Base-by-base conservation (phyloP, 2,329 filamentous ascomycete species). In the Myrmaecium sp. region DNA sequence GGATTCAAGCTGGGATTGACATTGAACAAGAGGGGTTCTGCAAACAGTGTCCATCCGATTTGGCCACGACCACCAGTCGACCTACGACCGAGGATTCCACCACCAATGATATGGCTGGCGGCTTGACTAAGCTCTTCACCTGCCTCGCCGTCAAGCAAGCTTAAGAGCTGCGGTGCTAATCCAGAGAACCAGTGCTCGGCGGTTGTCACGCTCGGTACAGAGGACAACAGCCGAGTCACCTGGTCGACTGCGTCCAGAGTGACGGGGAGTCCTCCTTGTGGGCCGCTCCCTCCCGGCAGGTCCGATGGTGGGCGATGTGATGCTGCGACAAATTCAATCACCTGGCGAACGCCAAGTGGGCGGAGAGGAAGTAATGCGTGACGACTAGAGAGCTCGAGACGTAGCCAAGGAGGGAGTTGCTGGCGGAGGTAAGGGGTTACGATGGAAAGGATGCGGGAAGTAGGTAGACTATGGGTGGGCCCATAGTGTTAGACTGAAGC, bases 241-340 rank as follows among this genome's bases (percentile, higher is more conserved):
- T 77, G 62, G 15, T 64, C 64, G 18, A 80, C 54, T 2, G 73
- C 73, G 41, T 81, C 74, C 17, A 74, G 64, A 0, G 75, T 74
- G 29, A 81, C 74, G 21, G 64, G 65, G 4, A 71, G 64, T 11
- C 2, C 70, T 69, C 42, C 39, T 5, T 38, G 36, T 22, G 39
- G 33, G 5, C 44, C 36, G 17, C 41, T 28, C 28, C 36, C 49
- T 47, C 30, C 52, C 49, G 35, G 54, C 58, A 33, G 64, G 60
- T 49, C 47, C 23, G 49, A 42, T 5, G 43, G 42, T 5, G 43
- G 43, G 0, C 74, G 66, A 33, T 78, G 74, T 5, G 77, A 69
- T 1, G 73, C 64, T 30, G 78, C 74, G 18, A 81, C 59, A 40
- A 80, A 80, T 41, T 80, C 74, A 33, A 80, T 57, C 0, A 70